Conservation (phyloP, 768 basidiomycete species). For the Serendipita sp. region DNA sequence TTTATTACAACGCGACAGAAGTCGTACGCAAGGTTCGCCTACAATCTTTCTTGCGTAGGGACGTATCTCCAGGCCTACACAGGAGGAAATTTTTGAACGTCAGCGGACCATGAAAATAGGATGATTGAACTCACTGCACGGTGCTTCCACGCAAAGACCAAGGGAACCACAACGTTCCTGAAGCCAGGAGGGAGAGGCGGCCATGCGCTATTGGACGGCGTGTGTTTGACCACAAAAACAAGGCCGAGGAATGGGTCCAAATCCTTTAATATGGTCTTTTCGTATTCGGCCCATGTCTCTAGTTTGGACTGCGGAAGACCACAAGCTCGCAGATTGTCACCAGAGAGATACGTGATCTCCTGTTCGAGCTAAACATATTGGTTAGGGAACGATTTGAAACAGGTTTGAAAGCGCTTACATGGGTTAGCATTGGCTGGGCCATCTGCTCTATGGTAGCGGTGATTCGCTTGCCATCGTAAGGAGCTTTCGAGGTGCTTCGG, state of each 20-base stretch:
- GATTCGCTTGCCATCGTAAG: background rate
- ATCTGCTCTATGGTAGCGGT: background rate
- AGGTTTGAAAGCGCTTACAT: background rate
- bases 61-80: background rate
- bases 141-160: background rate
- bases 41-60: background rate
- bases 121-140: background rate
- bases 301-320: background rate
- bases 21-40: background rate
- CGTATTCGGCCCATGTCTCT: background rate
- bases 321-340: background rate
- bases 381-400: background rate
- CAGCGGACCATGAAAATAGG: background rate
- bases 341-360: background rate
- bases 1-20: too few species aligned
- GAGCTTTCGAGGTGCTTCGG: background rate
- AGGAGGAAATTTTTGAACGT: background rate
- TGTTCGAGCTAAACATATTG: background rate
- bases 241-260: background rate
- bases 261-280: background rate
- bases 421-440: background rate
- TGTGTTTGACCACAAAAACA: conserved; percentile 1
- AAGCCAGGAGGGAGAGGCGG: background rate
- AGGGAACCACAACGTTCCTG: background rate
- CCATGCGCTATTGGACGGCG: background rate